Conservation (phyloP, 495 filamentous ascomycete species). For the Penicillium turbatum region DNA sequence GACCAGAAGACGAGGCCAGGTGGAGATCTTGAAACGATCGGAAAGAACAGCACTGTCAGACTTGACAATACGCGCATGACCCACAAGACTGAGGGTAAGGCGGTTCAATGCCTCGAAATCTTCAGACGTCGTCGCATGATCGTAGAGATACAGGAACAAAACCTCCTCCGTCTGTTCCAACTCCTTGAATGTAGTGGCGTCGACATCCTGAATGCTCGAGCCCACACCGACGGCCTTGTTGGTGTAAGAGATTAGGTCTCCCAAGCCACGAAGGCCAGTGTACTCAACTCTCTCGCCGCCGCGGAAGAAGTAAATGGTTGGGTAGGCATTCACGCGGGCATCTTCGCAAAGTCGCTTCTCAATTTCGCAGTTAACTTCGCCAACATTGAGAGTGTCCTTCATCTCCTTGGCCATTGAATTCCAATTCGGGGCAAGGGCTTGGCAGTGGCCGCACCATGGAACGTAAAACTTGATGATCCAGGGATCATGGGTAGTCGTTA, state of each 20-base stretch:
- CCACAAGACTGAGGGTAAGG: constrained; percentile 77
- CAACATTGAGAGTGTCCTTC: constrained; percentile 81
- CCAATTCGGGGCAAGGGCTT: constrained; percentile 89
- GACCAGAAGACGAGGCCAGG: constrained; percentile 87
- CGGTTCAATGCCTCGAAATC: constrained; percentile 88
- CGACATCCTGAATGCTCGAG: constrained; percentile 74
- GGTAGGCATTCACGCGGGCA: constrained; percentile 69
- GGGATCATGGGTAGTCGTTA: constrained; percentile 81
- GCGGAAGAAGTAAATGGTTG: constrained; percentile 89
- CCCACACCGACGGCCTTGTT: constrained; percentile 78
- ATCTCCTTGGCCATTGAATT: constrained; percentile 83
- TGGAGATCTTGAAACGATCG: constrained; percentile 86
- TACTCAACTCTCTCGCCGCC: constrained; percentile 91
- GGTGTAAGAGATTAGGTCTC: constrained; percentile 81
- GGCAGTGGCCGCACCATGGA: constrained; percentile 94
- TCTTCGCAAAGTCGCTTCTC: constrained; percentile 88
- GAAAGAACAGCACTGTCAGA: constrained; percentile 68
- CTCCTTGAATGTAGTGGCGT: constrained; percentile 68
- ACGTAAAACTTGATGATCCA: constrained; percentile 99
- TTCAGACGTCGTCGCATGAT: constrained; percentile 85
- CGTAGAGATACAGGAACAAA: constrained; percentile 95
- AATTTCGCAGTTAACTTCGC: constrained; percentile 91
- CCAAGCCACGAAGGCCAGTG: constrained; percentile 84
- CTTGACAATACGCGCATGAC: constrained; percentile 87
- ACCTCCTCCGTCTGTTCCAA: constrained; percentile 93